Conservation (phyloP, 2,329 filamentous ascomycete genomes). For the Ascochyta viciae-villosae region DNA sequence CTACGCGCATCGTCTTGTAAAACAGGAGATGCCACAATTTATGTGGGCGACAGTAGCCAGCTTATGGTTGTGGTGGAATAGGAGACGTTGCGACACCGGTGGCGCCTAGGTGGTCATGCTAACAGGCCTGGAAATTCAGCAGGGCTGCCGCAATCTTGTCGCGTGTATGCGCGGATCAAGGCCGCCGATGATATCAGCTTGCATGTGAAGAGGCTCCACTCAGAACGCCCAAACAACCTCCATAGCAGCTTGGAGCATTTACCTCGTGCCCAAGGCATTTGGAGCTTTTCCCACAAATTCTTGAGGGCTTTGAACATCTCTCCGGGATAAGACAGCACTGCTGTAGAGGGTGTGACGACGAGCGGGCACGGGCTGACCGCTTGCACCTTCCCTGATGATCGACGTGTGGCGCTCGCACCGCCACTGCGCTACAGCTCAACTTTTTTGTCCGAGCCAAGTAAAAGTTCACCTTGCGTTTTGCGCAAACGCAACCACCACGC, state of each 20-base stretch:
- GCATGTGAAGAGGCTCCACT: slow-evolving; percentile 24
- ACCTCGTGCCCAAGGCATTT: background rate
- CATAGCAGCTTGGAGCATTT: background rate
- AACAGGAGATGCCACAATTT: slow-evolving; percentile 45
- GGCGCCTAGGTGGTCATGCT: slow-evolving; percentile 25
- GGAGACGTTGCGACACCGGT: slow-evolving; percentile 17
- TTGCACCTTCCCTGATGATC: background rate
- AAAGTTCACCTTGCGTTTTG: slow-evolving; percentile 9
- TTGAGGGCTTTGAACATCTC: background rate
- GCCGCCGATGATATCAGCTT: slow-evolving; percentile 30
- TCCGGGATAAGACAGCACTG: background rate
- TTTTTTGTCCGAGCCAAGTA: slow-evolving; percentile 24
- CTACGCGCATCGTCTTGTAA: slow-evolving; percentile 42
- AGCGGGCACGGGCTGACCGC: background rate
- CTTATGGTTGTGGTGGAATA: slow-evolving; percentile 20
- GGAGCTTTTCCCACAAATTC: background rate
- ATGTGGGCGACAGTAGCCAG: slow-evolving; percentile 35
- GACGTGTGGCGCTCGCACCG: slow-evolving; percentile 10
- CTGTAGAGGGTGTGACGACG: background rate
- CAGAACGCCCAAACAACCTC: background rate
- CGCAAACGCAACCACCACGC: slow-evolving; percentile 12
- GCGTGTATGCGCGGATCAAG: slow-evolving; percentile 27
- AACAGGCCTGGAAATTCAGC: slow-evolving; percentile 30
- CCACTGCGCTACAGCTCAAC: slow-evolving; percentile 16
- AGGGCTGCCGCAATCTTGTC: slow-evolving; percentile 24